Base-by-base conservation (phyloP, 2,329 filamentous ascomycete species). In the Xylaria sp. region DNA sequence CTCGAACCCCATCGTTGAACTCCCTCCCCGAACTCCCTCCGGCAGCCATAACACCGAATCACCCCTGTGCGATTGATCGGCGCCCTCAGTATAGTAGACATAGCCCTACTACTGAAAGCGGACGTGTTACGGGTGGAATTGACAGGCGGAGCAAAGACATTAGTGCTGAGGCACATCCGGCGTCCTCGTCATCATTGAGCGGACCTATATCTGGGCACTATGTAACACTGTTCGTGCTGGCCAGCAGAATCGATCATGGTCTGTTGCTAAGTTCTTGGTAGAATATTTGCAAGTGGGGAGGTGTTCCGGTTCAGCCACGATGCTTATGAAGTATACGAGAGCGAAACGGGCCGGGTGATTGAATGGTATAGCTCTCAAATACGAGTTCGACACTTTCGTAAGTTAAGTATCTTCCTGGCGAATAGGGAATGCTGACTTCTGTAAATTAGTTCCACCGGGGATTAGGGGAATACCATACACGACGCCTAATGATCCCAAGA, bases 1-100 rank as follows among this genome's bases (percentile, higher is more conserved):
- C 66, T 43, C 62, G 60, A 55, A 58, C 52, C 15, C 43, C 51
- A 1, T 64, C 66, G 3, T 50, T 66, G 7, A 51, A 28, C 50
- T 67, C 66, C 19, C 65, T 69, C 40, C 46, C 54, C 37, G 67
- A 70, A 57, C 66, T 67, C 15, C 67, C 69, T 14, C 64, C 69
- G 37, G 38, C 57, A 28, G 35, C 62, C 5, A 31, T 31, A 57
- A 49, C 38, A 42, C 33, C 5, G 12, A 17, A 31, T 17, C 12
- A 43, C 31, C 4, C 42, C 21, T 23, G 37, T 17, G 14, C 35
- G 19, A 23, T 33, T 55, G 47, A 15, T 31, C 28, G n/a, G 58
- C 42, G 15, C 53, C 61, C n/a, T 3, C 49, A 25, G 25, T 33
- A 12, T 12, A 38, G 25, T 38, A 38, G 5, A 37, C 14, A 14